Base-by-base conservation (phyloP, 306 rosid genomes). In the Luffa acutangula region DNA sequence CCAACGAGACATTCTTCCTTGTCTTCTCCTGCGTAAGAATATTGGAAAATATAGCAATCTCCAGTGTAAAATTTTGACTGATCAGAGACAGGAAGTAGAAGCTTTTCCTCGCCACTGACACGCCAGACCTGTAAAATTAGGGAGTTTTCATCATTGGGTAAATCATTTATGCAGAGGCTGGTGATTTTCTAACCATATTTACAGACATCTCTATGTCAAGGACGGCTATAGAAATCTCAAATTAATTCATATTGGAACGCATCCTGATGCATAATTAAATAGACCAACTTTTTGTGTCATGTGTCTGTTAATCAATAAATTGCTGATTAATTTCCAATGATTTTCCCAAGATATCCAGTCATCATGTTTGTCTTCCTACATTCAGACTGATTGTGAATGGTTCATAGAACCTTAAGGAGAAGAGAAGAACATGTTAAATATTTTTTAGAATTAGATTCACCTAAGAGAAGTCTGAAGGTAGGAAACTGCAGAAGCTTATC, bases 21-120 rank as follows among this genome's bases (percentile, higher is more conserved):
- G 82, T 96, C 98, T 58, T 96, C 98, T 83, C 99, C 99, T 6
- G 98, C 88, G 81, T 93, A 96, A 53, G 99, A 74, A 84, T 96
- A 96, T 83, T 89, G 96, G 81, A 96, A 88, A 81, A 96, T 87
- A 81, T 85, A 93, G 91, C 99, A 96, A 80, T 96, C 96, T 75
- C 99, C 99, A 53, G 87, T 86, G 77, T 89, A 96, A 81, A 96
- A 85, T 81, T 93, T 96, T 79, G 99, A 86, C 82, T 93, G 98
- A 89, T 96, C 93, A 69, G 91, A 82, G 86, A 89, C 88, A 75
- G 85, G 87, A 85, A 91, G 93, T 72, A 84, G 88, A 81, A 87
- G 64, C 88, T 96, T 93, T 87, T 93, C 94, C 89, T 84, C 86
- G 58, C 93, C 89, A 83, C 85, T 91, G 82, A 91, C 97, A 79